These are phyloP conservation scores for Arachis stenosperma DNA, from an alignment of 306 rosid species.

Conservation along the genomic window DNA sequence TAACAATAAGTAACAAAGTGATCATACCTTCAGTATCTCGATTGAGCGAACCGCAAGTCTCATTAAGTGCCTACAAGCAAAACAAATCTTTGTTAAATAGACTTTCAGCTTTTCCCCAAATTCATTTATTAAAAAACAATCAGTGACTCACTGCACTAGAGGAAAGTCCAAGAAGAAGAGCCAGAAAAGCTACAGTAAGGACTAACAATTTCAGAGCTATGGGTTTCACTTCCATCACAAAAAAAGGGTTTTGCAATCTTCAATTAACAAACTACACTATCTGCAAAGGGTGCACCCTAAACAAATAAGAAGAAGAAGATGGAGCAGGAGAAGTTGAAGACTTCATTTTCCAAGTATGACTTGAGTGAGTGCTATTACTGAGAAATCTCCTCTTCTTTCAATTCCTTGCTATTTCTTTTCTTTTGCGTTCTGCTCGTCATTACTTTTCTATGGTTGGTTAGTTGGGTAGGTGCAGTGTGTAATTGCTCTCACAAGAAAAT, in stretches of 20 bases:
- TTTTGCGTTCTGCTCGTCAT: neutral
- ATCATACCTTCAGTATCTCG: slow-evolving; percentile 34
- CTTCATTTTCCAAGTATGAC: neutral
- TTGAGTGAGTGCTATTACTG: neutral
- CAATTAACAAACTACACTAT: slow-evolving; percentile 1
- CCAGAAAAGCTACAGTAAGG: slow-evolving; percentile 30
- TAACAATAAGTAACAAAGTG: neutral
- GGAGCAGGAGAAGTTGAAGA: neutral
- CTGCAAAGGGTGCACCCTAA: neutral
- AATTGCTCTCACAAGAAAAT: neutral
- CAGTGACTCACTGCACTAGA: slow-evolving; percentile 40
- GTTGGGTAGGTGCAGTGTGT: neutral
- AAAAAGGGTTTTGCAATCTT: slow-evolving; percentile 5
- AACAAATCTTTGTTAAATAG: slow-evolving; percentile 10
- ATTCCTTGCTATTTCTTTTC: neutral
- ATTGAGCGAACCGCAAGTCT: slow-evolving; percentile 42
- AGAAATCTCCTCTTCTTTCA: neutral
- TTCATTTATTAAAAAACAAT: neutral
- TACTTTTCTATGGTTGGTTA: neutral
- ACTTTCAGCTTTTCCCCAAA: neutral
- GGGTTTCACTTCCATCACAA: slow-evolving; percentile 29
- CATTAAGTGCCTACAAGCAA: slow-evolving; percentile 44
- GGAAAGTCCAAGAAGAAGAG: slow-evolving; percentile 26
- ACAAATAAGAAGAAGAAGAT: neutral
- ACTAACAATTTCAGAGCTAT: slow-evolving; percentile 22